A percentile compares a stretch with the other conserved stretches of the same genome.
phyloP scores from a whole-genome alignment of 495 filamentous ascomycete species.

The Neurospora pannonica region DNA sequence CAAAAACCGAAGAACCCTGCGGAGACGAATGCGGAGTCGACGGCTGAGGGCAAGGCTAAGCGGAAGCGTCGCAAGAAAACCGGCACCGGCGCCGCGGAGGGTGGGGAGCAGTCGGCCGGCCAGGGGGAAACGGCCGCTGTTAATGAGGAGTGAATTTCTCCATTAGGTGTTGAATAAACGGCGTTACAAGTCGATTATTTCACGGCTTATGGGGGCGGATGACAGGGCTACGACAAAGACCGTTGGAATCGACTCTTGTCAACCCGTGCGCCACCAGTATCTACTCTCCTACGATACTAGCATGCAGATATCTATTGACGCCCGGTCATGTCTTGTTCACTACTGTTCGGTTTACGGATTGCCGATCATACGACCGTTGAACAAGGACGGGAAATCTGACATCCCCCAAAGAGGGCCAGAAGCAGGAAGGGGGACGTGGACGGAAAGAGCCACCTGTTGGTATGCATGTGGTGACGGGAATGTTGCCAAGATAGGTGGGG shows the following conservation, averaged over 20 bases:
- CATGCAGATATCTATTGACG: not conserved
- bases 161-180: not conserved
- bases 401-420: not conserved
- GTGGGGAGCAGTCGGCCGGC: slow-evolving; percentile 3
- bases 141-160: not conserved
- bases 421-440: too few relatives aligned
- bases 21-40: slow-evolving; percentile 5
- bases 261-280: not conserved
- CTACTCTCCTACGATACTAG: not conserved
- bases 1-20: slow-evolving; percentile 10
- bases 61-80: slow-evolving; percentile 37
- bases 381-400: not conserved
- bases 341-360: not conserved
- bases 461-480: too few relatives aligned
- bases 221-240: not conserved
- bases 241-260: not conserved
- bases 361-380: not conserved
- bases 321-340: not conserved
- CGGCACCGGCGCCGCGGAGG: slow-evolving; percentile 4
- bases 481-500: not conserved
- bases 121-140: slow-evolving; percentile 13
- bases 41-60: slow-evolving; percentile 25
- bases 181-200: not conserved
- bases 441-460: too few relatives aligned
- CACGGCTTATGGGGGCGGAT: not conserved